Conservation (phyloP, 176 grass and related monocot species). For the Raddia distichophylla region DNA sequence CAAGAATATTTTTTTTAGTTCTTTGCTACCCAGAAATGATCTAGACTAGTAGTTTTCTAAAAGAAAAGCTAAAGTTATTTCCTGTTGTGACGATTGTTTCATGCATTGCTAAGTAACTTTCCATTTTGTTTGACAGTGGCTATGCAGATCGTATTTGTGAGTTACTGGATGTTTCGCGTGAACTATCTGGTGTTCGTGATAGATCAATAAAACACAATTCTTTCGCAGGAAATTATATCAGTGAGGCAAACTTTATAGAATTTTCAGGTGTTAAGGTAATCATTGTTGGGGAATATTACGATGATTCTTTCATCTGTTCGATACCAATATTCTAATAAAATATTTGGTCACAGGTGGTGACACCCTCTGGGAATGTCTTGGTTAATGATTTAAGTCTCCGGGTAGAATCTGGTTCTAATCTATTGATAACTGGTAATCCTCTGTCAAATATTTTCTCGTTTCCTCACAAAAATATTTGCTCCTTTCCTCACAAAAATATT, state of each 20-base stretch:
- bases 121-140: slow-evolving; percentile 56
- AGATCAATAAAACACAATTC: slow-evolving; percentile 49
- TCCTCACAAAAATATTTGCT: background rate
- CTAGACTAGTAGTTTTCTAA: background rate
- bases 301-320: background rate
- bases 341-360: slow-evolving; percentile 82
- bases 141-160: slow-evolving; percentile 96
- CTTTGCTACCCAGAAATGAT: background rate
- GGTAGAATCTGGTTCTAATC: slow-evolving; percentile 93
- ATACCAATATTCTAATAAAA: slow-evolving; percentile 37
- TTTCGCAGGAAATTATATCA: slow-evolving; percentile 70
- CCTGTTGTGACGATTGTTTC: slow-evolving; percentile 16
- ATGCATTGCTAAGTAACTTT: slow-evolving; percentile 35
- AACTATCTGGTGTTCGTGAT: slow-evolving; percentile 63
- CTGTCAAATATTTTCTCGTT: slow-evolving; percentile 21
- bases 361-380: slow-evolving; percentile 87
- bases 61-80: background rate
- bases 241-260: slow-evolving; percentile 93
- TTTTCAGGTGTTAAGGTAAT: slow-evolving; percentile 94
- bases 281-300: background rate
- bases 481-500: background rate
- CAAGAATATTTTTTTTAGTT: background rate
- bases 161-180: slow-evolving; percentile 77
- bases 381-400: slow-evolving; percentile 84
- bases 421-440: slow-evolving; percentile 91